These are phyloP conservation scores for Aegilops speltoides DNA, from an alignment of 176 grass and related monocot species.

Conservation along the genomic window DNA sequence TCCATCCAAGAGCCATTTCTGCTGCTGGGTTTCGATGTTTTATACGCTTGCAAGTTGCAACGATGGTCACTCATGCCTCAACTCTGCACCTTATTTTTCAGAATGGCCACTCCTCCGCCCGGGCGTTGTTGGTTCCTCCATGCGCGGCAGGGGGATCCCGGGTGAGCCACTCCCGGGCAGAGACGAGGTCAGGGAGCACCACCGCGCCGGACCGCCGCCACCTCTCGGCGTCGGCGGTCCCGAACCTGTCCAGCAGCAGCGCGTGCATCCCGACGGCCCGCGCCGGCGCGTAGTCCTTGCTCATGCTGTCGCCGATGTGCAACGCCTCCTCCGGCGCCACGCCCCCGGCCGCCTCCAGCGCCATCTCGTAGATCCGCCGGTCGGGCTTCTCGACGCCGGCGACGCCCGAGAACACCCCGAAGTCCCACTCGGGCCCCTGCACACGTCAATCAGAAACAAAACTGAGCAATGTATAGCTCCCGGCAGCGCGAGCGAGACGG, in stretches of 20 bases:
- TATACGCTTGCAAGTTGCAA: not conserved
- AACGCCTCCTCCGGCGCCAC: constrained; percentile 58
- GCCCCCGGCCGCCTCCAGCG: constrained; percentile 58
- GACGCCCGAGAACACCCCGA: constrained; percentile 53
- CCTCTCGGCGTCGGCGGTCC: constrained; percentile 55
- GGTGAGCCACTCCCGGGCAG: constrained; percentile 62
- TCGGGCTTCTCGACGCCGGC: constrained; percentile 83
- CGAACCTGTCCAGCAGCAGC: constrained; percentile 74
- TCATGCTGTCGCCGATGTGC: constrained; percentile 81
- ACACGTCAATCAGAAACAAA: no score
- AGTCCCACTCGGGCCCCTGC: constrained; percentile 48
- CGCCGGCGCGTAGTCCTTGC: constrained; percentile 80
- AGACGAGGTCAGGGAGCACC: constrained; percentile 72
- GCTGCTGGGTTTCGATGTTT: no score
- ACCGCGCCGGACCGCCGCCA: constrained; percentile 57
- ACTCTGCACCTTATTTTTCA: not conserved
- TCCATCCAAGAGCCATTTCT: not conserved
- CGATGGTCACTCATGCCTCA: not conserved
- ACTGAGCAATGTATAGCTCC: not conserved
- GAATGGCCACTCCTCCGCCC: not conserved
- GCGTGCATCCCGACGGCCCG: constrained; percentile 65
- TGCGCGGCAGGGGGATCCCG: not conserved
- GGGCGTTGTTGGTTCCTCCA: not conserved
- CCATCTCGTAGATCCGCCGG: constrained; percentile 64
- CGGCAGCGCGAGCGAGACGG: not conserved